Percentiles rank a stretch among this genome's conserved stretches.
Evolutionary conservation across 2,329 filamentous ascomycete species (phyloP).

Genomic region (Talaromyces sp.): DNA sequence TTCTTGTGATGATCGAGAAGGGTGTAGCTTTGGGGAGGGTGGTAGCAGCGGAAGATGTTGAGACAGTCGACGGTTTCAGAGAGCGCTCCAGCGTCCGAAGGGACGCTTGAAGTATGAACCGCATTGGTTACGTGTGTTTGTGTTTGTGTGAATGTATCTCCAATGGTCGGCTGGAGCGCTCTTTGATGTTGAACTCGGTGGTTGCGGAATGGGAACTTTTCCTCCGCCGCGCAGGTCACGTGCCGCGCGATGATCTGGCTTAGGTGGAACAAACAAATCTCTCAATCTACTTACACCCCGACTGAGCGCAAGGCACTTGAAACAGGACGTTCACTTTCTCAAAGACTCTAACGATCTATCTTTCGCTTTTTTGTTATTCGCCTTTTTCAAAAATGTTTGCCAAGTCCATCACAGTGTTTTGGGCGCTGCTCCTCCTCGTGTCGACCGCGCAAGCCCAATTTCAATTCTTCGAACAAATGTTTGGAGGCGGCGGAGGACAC

Average conservation of each 20-base stretch:
- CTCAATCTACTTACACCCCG: not conserved
- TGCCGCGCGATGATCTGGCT: not conserved
- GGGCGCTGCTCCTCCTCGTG: constrained; percentile 53
- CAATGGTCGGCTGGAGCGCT: not conserved
- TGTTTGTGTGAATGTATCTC: not conserved
- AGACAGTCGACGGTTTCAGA: constrained; percentile 26
- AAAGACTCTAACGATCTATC: not conserved
- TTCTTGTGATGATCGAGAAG: constrained; percentile 15
- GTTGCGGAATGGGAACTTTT: not conserved
- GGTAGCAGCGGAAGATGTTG: constrained; percentile 17
- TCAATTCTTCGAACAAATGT: constrained; percentile 98
- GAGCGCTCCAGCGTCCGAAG: constrained; percentile 33
- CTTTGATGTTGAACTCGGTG: not conserved
- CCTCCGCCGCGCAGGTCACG: not conserved
- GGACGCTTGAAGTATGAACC: constrained; percentile 36
- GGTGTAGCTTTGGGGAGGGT: constrained; percentile 17
- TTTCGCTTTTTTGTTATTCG: not conserved
- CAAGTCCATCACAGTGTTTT: constrained; percentile 22
- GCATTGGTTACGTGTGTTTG: constrained; percentile 18
- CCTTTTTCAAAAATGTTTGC: constrained; percentile 18
- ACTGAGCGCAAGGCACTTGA: not conserved
- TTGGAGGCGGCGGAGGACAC: constrained; percentile 55
- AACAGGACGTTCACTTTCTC: not conserved
- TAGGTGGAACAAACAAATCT: not conserved
- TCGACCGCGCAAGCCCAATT: constrained; percentile 69